Percentiles rank a stretch among this genome's conserved stretches.
Evolutionary conservation across 2,329 filamentous ascomycete species (phyloP).

Genomic region (Pseudogymnoascus sp.): DNA sequence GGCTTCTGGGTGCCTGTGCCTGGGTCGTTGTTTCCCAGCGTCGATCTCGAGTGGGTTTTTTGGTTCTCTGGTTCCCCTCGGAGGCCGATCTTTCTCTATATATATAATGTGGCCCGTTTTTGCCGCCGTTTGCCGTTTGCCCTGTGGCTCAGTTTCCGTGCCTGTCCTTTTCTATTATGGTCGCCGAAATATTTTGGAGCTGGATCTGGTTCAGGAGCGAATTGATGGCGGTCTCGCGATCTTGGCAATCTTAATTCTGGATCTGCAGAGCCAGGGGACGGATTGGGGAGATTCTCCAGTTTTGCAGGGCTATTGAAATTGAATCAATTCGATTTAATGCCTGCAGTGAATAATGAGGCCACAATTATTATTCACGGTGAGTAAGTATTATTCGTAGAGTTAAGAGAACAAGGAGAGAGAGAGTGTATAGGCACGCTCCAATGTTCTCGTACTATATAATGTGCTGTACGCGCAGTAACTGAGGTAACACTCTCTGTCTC

Average conservation of each 20-base stretch:
- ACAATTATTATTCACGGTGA: neutral
- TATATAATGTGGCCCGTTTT: conserved; percentile 2
- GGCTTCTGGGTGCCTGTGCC: neutral
- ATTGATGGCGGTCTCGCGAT: neutral
- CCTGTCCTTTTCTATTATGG: neutral
- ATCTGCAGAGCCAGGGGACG: conserved; percentile 1
- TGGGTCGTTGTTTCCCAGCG: neutral
- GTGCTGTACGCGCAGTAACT: neutral
- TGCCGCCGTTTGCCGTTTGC: conserved; percentile 4
- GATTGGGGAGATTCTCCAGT: conserved; percentile 2
- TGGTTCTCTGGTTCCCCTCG: neutral
- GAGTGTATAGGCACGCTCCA: neutral
- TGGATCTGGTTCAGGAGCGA: neutral
- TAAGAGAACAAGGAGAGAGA: neutral
- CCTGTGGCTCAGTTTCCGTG: neutral
- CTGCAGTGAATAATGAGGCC: neutral
- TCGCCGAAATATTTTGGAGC: conserved; percentile 2
- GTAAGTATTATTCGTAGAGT: neutral
- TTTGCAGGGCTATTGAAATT: conserved; percentile 7
- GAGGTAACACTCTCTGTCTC: neutral
- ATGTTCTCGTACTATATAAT: neutral
- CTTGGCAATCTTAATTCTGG: conserved; percentile 7
- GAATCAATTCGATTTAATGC: neutral
- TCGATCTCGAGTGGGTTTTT: conserved; percentile 1
- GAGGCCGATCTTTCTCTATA: neutral